Evolutionary conservation across 176 grass and related monocot genomes (phyloP).

Genomic region (Saccharum spontaneum): DNA sequence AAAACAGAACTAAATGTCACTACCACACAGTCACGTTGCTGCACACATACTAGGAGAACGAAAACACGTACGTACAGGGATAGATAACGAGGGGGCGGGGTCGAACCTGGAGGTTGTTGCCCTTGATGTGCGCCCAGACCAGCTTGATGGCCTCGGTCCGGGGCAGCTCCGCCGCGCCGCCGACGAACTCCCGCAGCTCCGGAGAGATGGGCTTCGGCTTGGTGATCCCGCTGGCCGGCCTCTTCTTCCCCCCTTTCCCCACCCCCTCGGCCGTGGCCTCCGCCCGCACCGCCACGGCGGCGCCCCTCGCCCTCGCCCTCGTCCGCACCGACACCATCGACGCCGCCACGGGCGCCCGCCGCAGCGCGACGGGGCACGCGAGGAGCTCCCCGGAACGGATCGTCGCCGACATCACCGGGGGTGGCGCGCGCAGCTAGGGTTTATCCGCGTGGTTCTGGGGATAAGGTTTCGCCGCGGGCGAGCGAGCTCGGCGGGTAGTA

Average conservation of each 20-base stretch:
- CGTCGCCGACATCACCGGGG: constrained; percentile 46
- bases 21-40: too few species aligned
- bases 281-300: constrained; percentile 22
- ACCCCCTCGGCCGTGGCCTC: constrained; percentile 37
- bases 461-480: constrained; percentile 23
- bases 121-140: constrained; percentile 95
- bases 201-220: constrained; percentile 76
- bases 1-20: neutral
- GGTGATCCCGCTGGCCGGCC: constrained; percentile 71
- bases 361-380: neutral
- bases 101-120: constrained; percentile 76
- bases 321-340: neutral
- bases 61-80: too few species aligned
- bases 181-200: constrained; percentile 78
- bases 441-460: constrained; percentile 32
- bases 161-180: constrained; percentile 67
- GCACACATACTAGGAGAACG: neutral
- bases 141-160: constrained; percentile 85
- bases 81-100: neutral
- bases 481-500: neutral
- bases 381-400: constrained; percentile 39
- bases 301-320: constrained; percentile 17
- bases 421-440: constrained; percentile 3
- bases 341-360: neutral
- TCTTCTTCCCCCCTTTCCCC: constrained; percentile 31